Conservation (phyloP, 148 eudicot genomes). For the Tetragonia tetragonoides region DNA sequence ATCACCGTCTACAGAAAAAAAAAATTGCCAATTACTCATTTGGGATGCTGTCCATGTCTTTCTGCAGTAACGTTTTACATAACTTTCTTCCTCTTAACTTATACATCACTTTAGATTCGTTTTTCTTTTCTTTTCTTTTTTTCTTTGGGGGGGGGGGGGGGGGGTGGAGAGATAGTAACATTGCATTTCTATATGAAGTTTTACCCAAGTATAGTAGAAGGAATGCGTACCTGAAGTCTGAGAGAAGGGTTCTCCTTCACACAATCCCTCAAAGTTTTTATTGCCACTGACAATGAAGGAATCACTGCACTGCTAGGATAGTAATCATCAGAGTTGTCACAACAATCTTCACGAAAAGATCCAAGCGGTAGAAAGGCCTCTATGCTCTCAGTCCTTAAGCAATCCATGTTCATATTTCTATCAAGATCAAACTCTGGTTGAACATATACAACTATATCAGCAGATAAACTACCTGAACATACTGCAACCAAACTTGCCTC, state of each 20-base stretch:
- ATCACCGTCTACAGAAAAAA: no score
- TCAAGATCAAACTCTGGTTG: conserved; percentile 34
- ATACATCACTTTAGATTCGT: no score
- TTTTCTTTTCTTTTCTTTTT: no score
- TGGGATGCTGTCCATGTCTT: background rate
- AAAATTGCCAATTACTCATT: background rate
- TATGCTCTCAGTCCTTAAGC: conserved; percentile 15
- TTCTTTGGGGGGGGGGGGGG: no score
- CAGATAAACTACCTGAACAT: background rate
- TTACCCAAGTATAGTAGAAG: background rate
- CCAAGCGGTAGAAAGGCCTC: conserved; percentile 33
- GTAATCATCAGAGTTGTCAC: conserved; percentile 32
- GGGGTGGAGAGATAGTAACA: no score
- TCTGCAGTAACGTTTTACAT: background rate
- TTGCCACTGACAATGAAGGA: conserved; percentile 65
- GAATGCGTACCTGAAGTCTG: conserved; percentile 57
- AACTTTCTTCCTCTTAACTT: no score
- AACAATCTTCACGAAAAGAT: conserved; percentile 32
- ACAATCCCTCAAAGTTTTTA: conserved; percentile 70
- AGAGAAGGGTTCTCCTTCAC: conserved; percentile 59
- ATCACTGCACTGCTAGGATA: conserved; percentile 58
- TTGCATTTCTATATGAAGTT: conserved; percentile 7
- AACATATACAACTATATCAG: background rate
- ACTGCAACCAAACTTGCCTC: background rate
- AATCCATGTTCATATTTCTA: conserved; percentile 25